Percentiles rank a stretch among this genome's conserved stretches.
These are phyloP conservation scores for Lycium barbarum DNA, from an alignment of 257 asterid species.

Conservation along the genomic window DNA sequence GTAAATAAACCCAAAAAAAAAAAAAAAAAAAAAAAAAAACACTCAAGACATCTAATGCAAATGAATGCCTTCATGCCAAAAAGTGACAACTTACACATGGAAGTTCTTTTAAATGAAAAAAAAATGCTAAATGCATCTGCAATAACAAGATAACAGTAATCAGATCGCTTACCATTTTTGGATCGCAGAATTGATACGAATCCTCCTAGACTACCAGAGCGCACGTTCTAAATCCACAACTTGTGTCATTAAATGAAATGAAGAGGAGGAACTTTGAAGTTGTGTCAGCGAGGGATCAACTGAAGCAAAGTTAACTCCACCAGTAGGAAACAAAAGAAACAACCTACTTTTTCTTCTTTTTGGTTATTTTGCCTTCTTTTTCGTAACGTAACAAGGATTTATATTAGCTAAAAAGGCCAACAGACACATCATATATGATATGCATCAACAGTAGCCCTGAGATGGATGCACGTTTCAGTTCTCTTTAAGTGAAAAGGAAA, in stretches of 20 bases:
- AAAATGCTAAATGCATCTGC: background rate
- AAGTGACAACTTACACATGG: background rate
- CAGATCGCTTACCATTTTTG: conserved; percentile 1
- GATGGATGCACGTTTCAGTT: background rate
- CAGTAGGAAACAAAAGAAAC: conserved; percentile 10
- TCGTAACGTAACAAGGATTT: conserved; percentile 20
- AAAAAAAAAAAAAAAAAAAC: background rate
- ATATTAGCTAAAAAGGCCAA: background rate
- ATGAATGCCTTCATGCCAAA: background rate
- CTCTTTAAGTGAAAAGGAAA: conserved; percentile 19
- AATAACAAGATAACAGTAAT: background rate
- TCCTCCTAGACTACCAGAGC: background rate
- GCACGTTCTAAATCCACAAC: conserved; percentile 8
- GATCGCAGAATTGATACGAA: background rate
- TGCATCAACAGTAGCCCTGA: background rate
- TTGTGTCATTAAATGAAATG: background rate
- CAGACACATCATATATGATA: conserved; percentile 8
- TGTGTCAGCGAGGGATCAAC: background rate
- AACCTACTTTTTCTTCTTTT: background rate
- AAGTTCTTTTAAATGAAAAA: background rate
- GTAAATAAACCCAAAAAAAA: conserved; percentile 14
- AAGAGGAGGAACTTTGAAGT: background rate
- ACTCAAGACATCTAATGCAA: background rate
- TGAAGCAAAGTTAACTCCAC: conserved; percentile 13
- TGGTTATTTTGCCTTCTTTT: conserved; percentile 4